Evolutionary conservation across 768 basidiomycete genomes (phyloP), one percentile per base, ranked within the genome.

Genomic region (Auriscalpium orientale): DNA sequence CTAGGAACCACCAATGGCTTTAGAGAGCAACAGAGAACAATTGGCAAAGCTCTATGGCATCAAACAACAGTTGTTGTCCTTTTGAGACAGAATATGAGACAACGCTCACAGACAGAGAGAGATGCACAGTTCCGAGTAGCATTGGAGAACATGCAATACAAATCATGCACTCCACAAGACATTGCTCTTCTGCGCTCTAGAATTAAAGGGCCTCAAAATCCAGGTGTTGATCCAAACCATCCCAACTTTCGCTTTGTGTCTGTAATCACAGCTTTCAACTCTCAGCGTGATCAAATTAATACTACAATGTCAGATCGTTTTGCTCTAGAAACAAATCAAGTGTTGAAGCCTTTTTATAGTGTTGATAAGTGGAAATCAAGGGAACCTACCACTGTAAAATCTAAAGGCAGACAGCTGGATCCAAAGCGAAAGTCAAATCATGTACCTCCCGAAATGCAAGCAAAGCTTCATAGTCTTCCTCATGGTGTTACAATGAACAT

Each of bases 211-310:
- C 35, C 15, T 33, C 15, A 48, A 22, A 50, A 50, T 37, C 51
- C 49, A 8, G 10, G 45, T 36, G 51, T 59, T 12, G 58, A 49
- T 10, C 40, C 70, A 3, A 49, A 22, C 46, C 40, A 65, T 43
- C 22, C 37, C 1, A 20, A 57, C 1, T 76, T 74, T 50, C 34
- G 67, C 20, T 58, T 72, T 64, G 64, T 71, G 2, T 68, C 74
- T 6, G 64, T 76, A 11, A 77, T 79, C 22, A 75, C 72, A 1
- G 64, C 67, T 4, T 57, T 58, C 16, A 76, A 75, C 65, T 28
- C 62, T 11, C 64, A 71, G 28, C 70, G 71, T 55, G 75, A 77
- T 60, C 56, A 62, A 53, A 66, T 75, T 0, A 78, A 78, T 62
- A 18, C 59, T 8, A 8, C 70, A 1, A 71, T 71, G 1, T 37